Evolutionary conservation across 345 rosid species (phyloP).

Genomic region (Citrus reticulata): DNA sequence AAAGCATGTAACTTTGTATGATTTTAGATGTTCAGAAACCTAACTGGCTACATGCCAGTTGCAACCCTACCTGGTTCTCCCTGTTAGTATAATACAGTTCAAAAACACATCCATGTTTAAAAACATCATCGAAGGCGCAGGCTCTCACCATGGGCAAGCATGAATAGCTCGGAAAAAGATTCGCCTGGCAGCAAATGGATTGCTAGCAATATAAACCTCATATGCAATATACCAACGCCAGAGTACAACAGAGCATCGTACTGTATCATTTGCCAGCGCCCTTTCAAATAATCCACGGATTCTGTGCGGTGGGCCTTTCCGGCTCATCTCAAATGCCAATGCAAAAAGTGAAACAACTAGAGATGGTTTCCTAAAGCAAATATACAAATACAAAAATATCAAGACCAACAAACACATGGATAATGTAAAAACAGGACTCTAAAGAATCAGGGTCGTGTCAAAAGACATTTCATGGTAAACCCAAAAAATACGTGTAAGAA

Average conservation of each 20-base stretch:
- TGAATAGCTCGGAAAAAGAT: constrained; percentile 89
- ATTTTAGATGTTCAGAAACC: neutral
- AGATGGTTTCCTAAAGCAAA: constrained; percentile 62
- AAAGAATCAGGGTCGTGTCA: neutral
- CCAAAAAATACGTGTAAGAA: neutral
- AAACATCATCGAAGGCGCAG: neutral
- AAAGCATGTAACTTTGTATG: neutral
- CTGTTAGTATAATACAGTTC: neutral
- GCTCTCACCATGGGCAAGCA: constrained; percentile 85
- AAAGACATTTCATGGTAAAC: neutral
- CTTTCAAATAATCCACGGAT: constrained; percentile 86
- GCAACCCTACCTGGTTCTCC: neutral
- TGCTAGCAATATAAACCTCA: constrained; percentile 55
- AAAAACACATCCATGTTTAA: neutral
- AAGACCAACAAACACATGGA: neutral
- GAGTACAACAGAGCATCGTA: constrained; percentile 57
- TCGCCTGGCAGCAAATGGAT: constrained; percentile 67
- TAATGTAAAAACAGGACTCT: neutral
- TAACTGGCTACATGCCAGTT: neutral
- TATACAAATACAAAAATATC: constrained; percentile 9
- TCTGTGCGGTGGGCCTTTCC: constrained; percentile 65
- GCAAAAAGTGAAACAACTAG: constrained; percentile 72
- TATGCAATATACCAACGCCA: constrained; percentile 91
- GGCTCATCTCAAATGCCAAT: constrained; percentile 68
- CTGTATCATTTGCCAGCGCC: constrained; percentile 61